Evolutionary conservation across 345 rosid species (phyloP), one percentile per base, ranked within the genome.

Genomic region (Brassica carinata): DNA sequence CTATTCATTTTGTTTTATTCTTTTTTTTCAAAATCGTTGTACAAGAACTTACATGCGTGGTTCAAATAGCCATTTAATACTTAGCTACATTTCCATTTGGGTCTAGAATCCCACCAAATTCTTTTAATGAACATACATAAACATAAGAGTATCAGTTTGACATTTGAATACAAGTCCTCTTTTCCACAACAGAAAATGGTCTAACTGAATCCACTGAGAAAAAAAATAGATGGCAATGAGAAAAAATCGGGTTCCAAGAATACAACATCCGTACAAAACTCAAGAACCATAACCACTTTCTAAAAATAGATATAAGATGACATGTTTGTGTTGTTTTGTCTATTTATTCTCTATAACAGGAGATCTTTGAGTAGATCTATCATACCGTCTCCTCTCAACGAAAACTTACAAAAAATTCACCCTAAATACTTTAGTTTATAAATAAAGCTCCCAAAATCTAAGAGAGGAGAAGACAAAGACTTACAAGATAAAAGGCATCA

Each of bases 311-410:
- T 17, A 18, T 6, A 7, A 4, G 26, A 30, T 14, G 43, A 34
- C 9, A 63, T 29, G 23, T 13, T 43, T 72, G 43, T 29, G 58
- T 67, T 76, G 68, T 71, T 33, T 58, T 43, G 64, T 76, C 57
- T 76, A 19, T 75, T 29, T 62, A 17, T 53, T 70, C 65, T 64
- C 80, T 77, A 81, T 81, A 77, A 66, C 72, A 77, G 77, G 66
- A 76, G 6, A 45, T 40, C 33, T 48, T 66, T 72, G 74, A 30
- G 72, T 81, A 64, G 55, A 76, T 72, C 45, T 58, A 65, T 55
- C 31, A 58, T 30, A 55, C 43, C 48, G 83, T 64, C 55, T 57
- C 69, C 77, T 75, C 72, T 75, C 40, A 53, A 58, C 9, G 72
- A 55, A 43, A 76, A 45, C 70, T 79, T 62, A 17, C 29, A 23